Conservation (phyloP, 176 grass and related monocot species). For the Avena eriantha region DNA sequence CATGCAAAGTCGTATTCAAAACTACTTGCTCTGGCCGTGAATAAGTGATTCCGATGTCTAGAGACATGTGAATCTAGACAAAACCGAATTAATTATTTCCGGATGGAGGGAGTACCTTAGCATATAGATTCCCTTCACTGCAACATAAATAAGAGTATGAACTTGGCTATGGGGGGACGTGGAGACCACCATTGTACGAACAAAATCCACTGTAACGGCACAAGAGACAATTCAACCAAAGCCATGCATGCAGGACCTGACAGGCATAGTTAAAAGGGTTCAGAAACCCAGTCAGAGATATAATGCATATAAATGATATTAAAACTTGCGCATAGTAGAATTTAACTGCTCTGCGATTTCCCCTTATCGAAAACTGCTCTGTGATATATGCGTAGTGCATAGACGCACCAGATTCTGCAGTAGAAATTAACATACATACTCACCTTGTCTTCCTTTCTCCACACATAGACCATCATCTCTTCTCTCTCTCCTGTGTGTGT, state of each 20-base stretch:
- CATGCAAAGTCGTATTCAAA: too few relatives aligned
- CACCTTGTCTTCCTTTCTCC: neutral
- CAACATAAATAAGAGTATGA: neutral
- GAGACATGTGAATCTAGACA: too few relatives aligned
- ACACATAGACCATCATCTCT: neutral
- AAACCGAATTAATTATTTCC: too few relatives aligned
- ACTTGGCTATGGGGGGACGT: neutral
- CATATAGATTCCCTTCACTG: too few relatives aligned
- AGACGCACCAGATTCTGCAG: neutral
- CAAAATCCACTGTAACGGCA: neutral
- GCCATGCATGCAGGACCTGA: slow-evolving; percentile 24
- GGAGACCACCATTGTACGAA: neutral
- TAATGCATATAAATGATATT: neutral
- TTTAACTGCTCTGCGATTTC: neutral
- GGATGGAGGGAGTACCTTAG: too few relatives aligned
- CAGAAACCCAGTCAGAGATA: slow-evolving; percentile 16
- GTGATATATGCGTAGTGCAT: neutral
- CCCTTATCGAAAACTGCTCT: neutral
- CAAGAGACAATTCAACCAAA: slow-evolving; percentile 24
- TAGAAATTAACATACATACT: neutral
- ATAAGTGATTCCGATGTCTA: too few relatives aligned
- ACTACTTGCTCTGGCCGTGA: too few relatives aligned
- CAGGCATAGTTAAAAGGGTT: slow-evolving; percentile 15
- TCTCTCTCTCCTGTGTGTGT: neutral
- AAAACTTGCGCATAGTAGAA: slow-evolving; percentile 11